phyloP scores from a whole-genome alignment of 225 moss, liverwort and hornwort species.

The Straminergon stramineum region DNA sequence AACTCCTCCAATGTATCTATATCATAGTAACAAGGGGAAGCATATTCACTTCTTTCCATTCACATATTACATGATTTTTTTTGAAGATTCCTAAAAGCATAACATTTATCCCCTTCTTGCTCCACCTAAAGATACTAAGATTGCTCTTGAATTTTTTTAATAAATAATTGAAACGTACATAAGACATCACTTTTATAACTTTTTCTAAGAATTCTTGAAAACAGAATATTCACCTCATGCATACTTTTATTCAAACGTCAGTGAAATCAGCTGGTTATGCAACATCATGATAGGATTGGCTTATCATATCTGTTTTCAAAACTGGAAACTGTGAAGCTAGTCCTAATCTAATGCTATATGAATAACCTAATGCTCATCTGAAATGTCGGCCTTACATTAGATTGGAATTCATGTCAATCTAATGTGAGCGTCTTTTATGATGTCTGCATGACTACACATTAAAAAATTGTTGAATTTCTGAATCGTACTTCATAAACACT shows the following conservation, averaged over 20 bases:
- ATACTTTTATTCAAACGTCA: no score
- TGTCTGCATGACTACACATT: not conserved
- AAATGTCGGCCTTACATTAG: not conserved
- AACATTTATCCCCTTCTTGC: no score
- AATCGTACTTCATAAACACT: not conserved
- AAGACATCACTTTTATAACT: not conserved
- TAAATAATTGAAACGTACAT: not conserved
- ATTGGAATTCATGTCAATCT: not conserved
- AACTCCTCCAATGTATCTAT: no score
- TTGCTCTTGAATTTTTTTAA: not conserved
- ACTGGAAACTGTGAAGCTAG: not conserved
- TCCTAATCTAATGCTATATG: not conserved
- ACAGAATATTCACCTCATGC: no score
- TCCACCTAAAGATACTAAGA: not conserved
- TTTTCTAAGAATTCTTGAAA: no score
- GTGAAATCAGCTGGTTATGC: not conserved
- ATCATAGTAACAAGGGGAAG: no score
- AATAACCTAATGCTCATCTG: not conserved
- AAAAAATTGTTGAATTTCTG: not conserved
- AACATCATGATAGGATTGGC: not conserved
- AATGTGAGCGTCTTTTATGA: not conserved
- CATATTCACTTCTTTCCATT: no score
- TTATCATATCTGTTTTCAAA: not conserved
- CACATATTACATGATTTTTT: no score
- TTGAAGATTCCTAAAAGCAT: no score